Evolutionary conservation across 1,284 basidiomycete genomes (phyloP).

Genomic region (Chondrostereum purpureum): DNA sequence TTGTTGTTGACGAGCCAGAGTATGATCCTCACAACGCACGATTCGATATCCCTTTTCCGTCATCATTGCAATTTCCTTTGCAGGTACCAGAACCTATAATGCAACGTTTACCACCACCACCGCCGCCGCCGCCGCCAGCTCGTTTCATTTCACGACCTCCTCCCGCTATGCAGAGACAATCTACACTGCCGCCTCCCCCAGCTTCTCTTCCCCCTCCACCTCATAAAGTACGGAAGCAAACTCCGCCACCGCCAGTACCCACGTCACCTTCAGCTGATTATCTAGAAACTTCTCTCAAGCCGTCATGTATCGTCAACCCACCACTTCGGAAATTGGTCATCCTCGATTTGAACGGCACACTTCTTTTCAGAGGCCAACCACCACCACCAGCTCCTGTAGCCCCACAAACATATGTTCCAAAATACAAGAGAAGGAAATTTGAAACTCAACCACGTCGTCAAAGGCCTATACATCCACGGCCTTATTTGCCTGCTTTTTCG

Average conservation of each 20-base stretch:
- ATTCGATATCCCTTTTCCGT: background rate
- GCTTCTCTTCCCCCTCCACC: background rate
- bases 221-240: background rate
- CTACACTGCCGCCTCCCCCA: too few relatives aligned
- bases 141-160: too few relatives aligned
- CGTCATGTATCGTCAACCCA: conserved; percentile 7
- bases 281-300: conserved; percentile 1
- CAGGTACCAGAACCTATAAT: too few relatives aligned
- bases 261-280: conserved; percentile 9
- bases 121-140: too few relatives aligned
- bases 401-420: conserved; percentile 1
- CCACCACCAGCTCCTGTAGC: background rate
- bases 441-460: conserved; percentile 11
- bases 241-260: background rate
- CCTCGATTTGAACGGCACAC: conserved; percentile 66
- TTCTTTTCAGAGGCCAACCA: conserved; percentile 40
- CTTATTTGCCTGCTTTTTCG: conserved; percentile 53
- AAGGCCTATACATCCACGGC: conserved; percentile 36
- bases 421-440: conserved; percentile 8
- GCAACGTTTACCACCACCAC: too few relatives aligned
- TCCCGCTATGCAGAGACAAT: too few relatives aligned
- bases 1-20: background rate
- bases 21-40: background rate
- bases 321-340: conserved; percentile 48
- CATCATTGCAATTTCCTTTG: too few relatives aligned